A percentile compares a stretch with the other conserved stretches of the same genome.
Evolutionary conservation across 2,329 filamentous ascomycete genomes (phyloP).

Genomic region (Fusarium pseudocircinatum): DNA sequence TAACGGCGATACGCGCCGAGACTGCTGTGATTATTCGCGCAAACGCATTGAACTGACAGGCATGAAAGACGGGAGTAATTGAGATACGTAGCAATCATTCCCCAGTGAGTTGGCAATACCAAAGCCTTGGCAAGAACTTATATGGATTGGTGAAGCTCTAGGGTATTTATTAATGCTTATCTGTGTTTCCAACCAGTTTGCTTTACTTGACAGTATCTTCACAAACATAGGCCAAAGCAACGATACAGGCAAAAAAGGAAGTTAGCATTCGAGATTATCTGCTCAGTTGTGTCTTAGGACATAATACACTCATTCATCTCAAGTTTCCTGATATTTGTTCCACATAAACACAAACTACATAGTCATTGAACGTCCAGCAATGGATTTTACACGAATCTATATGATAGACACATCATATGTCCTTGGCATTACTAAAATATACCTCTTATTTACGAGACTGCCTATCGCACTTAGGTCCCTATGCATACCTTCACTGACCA

Average conservation of each 20-base stretch:
- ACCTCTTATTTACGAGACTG: neutral
- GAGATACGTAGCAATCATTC: neutral
- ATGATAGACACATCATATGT: neutral
- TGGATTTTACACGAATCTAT: neutral
- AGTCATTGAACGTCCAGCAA: too few relatives aligned
- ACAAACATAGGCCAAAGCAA: neutral
- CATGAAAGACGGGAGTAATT: neutral
- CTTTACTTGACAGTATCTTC: neutral
- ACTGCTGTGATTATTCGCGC: conserved; percentile 30
- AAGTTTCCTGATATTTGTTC: too few relatives aligned
- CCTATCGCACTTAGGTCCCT: neutral
- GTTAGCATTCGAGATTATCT: neutral
- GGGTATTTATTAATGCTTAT: neutral
- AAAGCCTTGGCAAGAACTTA: neutral
- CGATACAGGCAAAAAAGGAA: neutral
- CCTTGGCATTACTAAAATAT: too few relatives aligned
- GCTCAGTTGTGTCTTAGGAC: too few relatives aligned
- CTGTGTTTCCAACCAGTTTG: neutral
- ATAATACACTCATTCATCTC: neutral
- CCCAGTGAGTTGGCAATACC: neutral
- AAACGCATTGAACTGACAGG: conserved; percentile 8
- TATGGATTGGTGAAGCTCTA: neutral
- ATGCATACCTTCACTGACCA: neutral
- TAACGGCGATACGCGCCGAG: conserved; percentile 5
- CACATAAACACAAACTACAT: neutral